phyloP scores from a whole-genome alignment of 208 protist genomes.

The Trypanosoma cruzi region DNA sequence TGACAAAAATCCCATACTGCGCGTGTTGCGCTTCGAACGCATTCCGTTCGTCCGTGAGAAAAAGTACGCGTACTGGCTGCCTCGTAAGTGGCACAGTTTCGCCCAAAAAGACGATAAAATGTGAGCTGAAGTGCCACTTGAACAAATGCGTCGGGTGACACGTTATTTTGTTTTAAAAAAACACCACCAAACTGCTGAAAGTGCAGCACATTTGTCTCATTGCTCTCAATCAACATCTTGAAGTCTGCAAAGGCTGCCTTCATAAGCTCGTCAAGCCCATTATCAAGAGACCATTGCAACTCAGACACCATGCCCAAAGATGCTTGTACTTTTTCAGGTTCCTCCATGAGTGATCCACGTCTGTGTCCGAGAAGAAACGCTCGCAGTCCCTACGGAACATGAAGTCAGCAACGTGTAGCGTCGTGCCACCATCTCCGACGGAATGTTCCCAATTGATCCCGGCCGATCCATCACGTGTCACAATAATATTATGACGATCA shows the following conservation, averaged over 20 bases:
- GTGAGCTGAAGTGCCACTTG: slow-evolving; percentile 46
- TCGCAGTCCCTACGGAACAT: slow-evolving; percentile 38
- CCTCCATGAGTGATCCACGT: slow-evolving; percentile 14
- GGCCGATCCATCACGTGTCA: slow-evolving; percentile 36
- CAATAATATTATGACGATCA: slow-evolving; percentile 56
- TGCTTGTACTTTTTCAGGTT: not conserved
- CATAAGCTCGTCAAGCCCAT: slow-evolving; percentile 25
- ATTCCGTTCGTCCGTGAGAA: slow-evolving; percentile 46
- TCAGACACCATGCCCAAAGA: slow-evolving; percentile 14
- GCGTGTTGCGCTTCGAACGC: slow-evolving; percentile 30
- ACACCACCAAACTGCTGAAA: slow-evolving; percentile 41
- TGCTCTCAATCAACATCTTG: slow-evolving; percentile 32
- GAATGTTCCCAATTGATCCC: slow-evolving; percentile 53
- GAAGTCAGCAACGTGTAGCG: slow-evolving; percentile 38
- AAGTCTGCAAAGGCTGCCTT: slow-evolving; percentile 35
- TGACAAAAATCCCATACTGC: slow-evolving; percentile 34
- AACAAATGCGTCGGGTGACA: slow-evolving; percentile 51
- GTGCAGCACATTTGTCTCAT: slow-evolving; percentile 39
- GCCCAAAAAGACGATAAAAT: slow-evolving; percentile 43
- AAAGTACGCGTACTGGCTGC: slow-evolving; percentile 47
- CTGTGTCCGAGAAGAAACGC: slow-evolving; percentile 22
- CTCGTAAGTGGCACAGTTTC: slow-evolving; percentile 49
- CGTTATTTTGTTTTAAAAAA: slow-evolving; percentile 23
- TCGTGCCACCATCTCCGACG: slow-evolving; percentile 44
- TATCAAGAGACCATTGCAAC: slow-evolving; percentile 33